A percentile compares a stretch with the other conserved stretches of the same genome.
Evolutionary conservation across 371 early-diverging fungal species (phyloP).

Genomic region (Apophysomyces trapeziformis): DNA sequence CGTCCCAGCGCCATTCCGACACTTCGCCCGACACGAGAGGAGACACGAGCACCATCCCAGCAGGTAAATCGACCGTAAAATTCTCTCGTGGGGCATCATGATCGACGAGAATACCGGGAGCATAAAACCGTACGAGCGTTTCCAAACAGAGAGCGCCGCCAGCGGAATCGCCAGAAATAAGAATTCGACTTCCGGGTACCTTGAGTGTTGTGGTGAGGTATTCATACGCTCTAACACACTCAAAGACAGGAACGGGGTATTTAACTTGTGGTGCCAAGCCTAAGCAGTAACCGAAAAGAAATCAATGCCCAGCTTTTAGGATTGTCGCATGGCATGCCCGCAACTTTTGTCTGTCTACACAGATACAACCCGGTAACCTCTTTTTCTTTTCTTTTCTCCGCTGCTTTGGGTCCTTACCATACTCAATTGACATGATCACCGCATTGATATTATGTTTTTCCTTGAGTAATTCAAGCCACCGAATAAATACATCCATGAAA

Average conservation of each 20-base stretch:
- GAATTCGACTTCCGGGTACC: constrained; percentile 21
- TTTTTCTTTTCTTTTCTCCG: neutral
- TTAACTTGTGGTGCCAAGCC: constrained; percentile 20
- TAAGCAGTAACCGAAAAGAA: neutral
- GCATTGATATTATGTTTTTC: constrained; percentile 17
- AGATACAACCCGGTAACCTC: neutral
- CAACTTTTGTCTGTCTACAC: no score
- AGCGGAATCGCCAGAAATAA: constrained; percentile 34
- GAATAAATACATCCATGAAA: constrained; percentile 27
- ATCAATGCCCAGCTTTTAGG: neutral
- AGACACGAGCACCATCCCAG: constrained; percentile 25
- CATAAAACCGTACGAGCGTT: constrained; percentile 18
- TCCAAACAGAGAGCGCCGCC: constrained; percentile 32
- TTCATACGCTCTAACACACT: constrained; percentile 29
- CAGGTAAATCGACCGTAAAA: constrained; percentile 19
- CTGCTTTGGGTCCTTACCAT: constrained; percentile 9
- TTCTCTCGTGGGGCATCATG: constrained; percentile 19
- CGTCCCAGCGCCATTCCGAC: constrained; percentile 22
- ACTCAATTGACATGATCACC: constrained; percentile 34
- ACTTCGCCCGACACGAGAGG: constrained; percentile 26
- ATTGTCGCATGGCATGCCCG: no score
- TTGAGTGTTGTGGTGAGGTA: constrained; percentile 26
- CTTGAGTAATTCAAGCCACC: constrained; percentile 19
- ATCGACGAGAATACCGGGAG: constrained; percentile 4
- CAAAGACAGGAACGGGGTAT: constrained; percentile 32